phyloP scores from a whole-genome alignment of 176 grass and related monocot genomes.

The Triticum monococcum region DNA sequence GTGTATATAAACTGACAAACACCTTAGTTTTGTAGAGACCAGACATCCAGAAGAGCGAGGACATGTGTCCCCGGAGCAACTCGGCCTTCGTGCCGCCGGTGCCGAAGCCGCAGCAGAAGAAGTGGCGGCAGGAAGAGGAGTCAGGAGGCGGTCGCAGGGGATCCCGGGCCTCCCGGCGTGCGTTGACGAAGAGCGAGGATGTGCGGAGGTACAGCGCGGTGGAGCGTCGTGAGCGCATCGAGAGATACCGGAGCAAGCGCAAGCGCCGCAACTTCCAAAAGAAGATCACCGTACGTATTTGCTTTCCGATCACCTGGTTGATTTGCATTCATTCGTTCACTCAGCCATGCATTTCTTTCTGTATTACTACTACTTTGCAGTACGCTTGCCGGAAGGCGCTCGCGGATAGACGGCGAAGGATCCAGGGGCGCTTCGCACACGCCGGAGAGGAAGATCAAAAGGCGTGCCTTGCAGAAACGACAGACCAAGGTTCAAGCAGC shows the following conservation, averaged over 20 bases:
- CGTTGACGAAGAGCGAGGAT: neutral
- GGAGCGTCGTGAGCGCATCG: slow-evolving; percentile 74
- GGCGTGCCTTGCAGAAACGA: neutral
- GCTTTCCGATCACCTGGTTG: neutral
- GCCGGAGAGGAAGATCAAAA: slow-evolving; percentile 19
- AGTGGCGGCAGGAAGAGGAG: neutral
- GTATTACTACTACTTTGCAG: slow-evolving; percentile 10
- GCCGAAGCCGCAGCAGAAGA: neutral
- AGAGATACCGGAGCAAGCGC: slow-evolving; percentile 79
- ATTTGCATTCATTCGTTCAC: neutral
- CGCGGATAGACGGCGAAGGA: slow-evolving; percentile 66
- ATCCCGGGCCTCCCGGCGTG: neutral
- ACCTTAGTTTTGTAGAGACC: neutral
- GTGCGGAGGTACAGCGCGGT: slow-evolving; percentile 43
- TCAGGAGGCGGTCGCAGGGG: neutral
- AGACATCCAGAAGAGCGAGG: neutral
- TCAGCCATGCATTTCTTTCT: neutral
- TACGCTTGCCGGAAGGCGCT: slow-evolving; percentile 77
- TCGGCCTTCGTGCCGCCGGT: neutral
- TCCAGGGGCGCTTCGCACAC: slow-evolving; percentile 70
- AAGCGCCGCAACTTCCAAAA: slow-evolving; percentile 83
- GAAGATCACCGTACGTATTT: slow-evolving; percentile 69
- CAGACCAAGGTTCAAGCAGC: neutral
- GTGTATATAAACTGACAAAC: neutral
- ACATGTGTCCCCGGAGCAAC: neutral